These are phyloP conservation scores for Pleurotus platypus DNA, from an alignment of 768 basidiomycete genomes.

Conservation along the genomic window DNA sequence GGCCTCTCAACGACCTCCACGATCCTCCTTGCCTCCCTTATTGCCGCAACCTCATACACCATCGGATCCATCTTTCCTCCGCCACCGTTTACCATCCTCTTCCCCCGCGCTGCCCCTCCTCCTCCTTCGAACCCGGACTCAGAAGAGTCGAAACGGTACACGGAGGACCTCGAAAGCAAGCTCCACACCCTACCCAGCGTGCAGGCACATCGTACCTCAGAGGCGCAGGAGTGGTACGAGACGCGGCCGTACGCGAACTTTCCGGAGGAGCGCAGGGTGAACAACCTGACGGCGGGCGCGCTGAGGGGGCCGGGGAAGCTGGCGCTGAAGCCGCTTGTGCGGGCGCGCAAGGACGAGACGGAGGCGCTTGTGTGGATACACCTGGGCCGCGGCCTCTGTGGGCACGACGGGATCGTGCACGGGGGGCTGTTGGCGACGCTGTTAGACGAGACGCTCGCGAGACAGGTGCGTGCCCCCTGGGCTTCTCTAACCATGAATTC, in stretches of 20 bases:
- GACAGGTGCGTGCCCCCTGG: conserved; percentile 48
- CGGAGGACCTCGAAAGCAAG: conserved; percentile 57
- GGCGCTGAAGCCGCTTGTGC: conserved; percentile 73
- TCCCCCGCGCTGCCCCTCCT: conserved; percentile 74
- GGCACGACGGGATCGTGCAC: conserved; percentile 92
- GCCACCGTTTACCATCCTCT: conserved; percentile 58
- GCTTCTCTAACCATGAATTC: too few relatives aligned
- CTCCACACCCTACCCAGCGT: conserved; percentile 68
- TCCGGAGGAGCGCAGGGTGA: conserved; percentile 71
- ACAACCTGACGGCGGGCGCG: conserved; percentile 81
- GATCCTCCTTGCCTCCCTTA: conserved; percentile 22
- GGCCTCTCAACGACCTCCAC: conserved; percentile 12
- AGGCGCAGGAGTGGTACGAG: conserved; percentile 61
- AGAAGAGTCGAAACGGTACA: conserved; percentile 54
- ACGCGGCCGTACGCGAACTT: conserved; percentile 67
- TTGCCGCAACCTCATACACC: conserved; percentile 40
- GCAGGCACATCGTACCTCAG: conserved; percentile 41
- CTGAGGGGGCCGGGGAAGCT: conserved; percentile 87
- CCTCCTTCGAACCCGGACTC: conserved; percentile 54
- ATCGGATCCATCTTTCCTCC: conserved; percentile 74
- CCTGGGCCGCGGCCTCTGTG: conserved; percentile 83
- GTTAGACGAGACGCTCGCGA: conserved; percentile 78
- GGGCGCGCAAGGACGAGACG: conserved; percentile 70
- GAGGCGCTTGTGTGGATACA: conserved; percentile 75
- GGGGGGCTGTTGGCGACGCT: conserved; percentile 90